A percentile compares a stretch with the other conserved stretches of the same genome.
These are phyloP conservation scores for Trypanosoma conorhini DNA, from an alignment of 208 protist species.

Conservation along the genomic window DNA sequence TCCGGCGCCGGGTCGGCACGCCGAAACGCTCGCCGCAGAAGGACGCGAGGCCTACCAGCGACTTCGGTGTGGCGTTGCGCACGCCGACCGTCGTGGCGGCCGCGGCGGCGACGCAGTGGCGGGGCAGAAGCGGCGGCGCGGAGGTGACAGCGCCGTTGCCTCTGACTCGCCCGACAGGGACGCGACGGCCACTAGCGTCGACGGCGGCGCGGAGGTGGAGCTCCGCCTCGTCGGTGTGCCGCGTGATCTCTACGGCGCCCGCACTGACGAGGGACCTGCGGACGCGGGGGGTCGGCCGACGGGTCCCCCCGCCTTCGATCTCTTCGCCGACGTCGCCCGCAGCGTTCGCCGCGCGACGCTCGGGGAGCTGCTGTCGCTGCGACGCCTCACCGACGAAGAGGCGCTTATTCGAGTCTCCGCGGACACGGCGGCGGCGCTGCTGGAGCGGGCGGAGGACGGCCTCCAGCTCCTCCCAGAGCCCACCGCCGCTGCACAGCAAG, in stretches of 20 bases:
- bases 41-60: slow-evolving; percentile 29
- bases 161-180: not conserved
- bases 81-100: not conserved
- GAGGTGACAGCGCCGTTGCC: not conserved
- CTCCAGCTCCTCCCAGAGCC: not conserved
- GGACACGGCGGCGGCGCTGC: slow-evolving; percentile 4
- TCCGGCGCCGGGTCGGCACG: not conserved
- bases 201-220: slow-evolving; percentile 9
- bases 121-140: slow-evolving; percentile 4
- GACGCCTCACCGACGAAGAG: slow-evolving; percentile 29
- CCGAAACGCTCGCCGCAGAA: slow-evolving; percentile 1
- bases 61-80: slow-evolving; percentile 5
- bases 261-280: not conserved
- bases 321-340: slow-evolving; percentile 27
- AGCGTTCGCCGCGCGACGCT: slow-evolving; percentile 20
- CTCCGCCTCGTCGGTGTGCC: slow-evolving; percentile 24
- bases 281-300: not conserved
- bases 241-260: slow-evolving; percentile 14
- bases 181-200: not conserved
- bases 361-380: slow-evolving; percentile 31
- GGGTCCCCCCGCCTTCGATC: slow-evolving; percentile 2
- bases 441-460: slow-evolving; percentile 10
- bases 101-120: not conserved
- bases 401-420: slow-evolving; percentile 21
- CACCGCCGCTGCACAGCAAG: not conserved